Evolutionary conservation across 495 filamentous ascomycete species (phyloP).

Genomic region (Podospora pseudoanserina): DNA sequence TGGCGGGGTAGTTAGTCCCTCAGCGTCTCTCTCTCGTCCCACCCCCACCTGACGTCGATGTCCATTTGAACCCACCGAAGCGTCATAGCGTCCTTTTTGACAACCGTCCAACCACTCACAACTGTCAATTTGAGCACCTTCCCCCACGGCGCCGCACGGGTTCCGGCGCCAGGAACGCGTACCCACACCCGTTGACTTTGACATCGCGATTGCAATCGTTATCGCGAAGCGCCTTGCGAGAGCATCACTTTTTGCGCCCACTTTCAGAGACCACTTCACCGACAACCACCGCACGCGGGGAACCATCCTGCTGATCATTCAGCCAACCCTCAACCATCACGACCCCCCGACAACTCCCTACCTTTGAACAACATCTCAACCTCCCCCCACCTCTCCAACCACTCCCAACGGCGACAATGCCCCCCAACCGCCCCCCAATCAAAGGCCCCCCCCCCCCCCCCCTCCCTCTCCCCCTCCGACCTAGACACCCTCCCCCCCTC

Average conservation of each 20-base stretch:
- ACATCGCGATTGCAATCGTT: neutral
- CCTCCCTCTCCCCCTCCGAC: slow-evolving; percentile 55
- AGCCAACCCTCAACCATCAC: neutral
- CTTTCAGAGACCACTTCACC: neutral
- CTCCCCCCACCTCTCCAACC: too few species aligned
- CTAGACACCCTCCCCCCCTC: slow-evolving; percentile 85
- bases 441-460: slow-evolving; percentile 37
- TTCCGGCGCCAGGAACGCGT: neutral
- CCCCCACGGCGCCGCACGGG: slow-evolving; percentile 1
- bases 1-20: slow-evolving; percentile 25
- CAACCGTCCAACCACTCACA: slow-evolving; percentile 11
- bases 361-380: too few species aligned
- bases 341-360: neutral
- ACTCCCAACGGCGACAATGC: neutral
- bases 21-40: slow-evolving; percentile 6
- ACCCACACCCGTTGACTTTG: neutral
- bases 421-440: slow-evolving; percentile 15
- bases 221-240: neutral
- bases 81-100: slow-evolving; percentile 11
- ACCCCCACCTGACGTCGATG: slow-evolving; percentile 28
- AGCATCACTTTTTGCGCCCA: neutral
- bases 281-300: neutral
- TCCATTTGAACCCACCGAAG: neutral
- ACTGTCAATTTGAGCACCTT: neutral
- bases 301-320: too few species aligned